Evolutionary conservation across 73 alveolate species (phyloP).

Genomic region (Stentor coeruleus): DNA sequence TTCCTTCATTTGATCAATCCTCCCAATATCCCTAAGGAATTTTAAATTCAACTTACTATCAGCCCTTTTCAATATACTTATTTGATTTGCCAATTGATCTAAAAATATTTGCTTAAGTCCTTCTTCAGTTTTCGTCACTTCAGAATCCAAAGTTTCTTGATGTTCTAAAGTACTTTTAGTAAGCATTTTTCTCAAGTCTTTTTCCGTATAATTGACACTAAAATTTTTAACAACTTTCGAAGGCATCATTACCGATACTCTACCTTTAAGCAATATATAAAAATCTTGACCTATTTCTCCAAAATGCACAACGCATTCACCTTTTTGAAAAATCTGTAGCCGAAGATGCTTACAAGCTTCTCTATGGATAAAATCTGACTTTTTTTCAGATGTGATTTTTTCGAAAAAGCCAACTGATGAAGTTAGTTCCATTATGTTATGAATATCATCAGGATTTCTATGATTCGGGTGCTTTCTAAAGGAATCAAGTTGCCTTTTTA

Average conservation of each 20-base stretch:
- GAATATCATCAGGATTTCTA: neutral
- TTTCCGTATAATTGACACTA: neutral
- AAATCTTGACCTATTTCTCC: slow-evolving; percentile 6
- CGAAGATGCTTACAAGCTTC: neutral
- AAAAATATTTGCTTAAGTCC: neutral
- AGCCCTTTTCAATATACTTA: slow-evolving; percentile 7
- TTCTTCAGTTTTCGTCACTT: neutral
- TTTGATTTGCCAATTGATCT: neutral
- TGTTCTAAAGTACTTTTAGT: neutral
- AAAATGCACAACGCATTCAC: neutral
- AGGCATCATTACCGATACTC: neutral
- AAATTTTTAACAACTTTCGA: neutral
- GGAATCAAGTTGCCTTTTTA: neutral
- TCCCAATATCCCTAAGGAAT: neutral
- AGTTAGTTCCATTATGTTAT: neutral
- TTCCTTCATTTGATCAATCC: neutral
- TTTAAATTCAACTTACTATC: neutral
- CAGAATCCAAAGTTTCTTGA: neutral
- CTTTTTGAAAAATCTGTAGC: neutral
- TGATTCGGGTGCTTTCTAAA: neutral
- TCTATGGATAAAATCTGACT: neutral
- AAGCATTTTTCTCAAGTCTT: neutral
- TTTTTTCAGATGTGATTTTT: slow-evolving; percentile 12
- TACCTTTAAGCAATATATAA: neutral
- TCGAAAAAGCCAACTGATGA: slow-evolving; percentile 13